These are phyloP conservation scores for Phytophthora pinifolia DNA, from an alignment of 352 stramenopile species.

Conservation along the genomic window DNA sequence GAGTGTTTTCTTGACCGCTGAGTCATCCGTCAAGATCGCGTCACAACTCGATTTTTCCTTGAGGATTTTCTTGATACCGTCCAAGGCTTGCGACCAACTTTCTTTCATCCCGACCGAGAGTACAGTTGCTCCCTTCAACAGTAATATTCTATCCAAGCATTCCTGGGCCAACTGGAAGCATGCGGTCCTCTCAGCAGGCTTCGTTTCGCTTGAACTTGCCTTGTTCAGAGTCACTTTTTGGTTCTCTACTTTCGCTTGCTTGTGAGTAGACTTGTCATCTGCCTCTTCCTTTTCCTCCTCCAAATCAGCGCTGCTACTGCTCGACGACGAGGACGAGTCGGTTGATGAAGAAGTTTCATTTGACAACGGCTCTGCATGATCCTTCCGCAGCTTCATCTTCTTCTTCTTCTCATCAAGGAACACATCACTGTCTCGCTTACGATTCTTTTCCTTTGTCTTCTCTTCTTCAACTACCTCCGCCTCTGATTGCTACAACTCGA, in stretches of 20 bases:
- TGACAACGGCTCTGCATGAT: too few relatives aligned
- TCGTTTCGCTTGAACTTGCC: not conserved
- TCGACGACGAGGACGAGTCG: not conserved
- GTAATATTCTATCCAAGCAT: constrained; percentile 7
- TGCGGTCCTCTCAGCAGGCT: not conserved
- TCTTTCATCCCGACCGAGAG: constrained; percentile 7
- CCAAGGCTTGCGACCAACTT: constrained; percentile 15
- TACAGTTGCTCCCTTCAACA: constrained; percentile 11
- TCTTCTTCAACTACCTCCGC: constrained; percentile 2
- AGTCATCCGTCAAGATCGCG: constrained; percentile 8
- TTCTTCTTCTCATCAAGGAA: not conserved
- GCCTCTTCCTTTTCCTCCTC: not conserved
- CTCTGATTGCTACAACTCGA: not conserved
- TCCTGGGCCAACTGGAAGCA: constrained; percentile 22
- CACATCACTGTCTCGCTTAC: not conserved
- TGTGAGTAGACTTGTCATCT: not conserved
- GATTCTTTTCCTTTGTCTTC: constrained; percentile 3
- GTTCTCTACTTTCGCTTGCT: not conserved
- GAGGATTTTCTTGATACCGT: constrained; percentile 17
- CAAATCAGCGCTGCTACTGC: not conserved
- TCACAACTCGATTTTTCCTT: constrained; percentile 13
- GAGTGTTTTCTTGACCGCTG: constrained; percentile 13
- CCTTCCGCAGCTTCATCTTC: not conserved
- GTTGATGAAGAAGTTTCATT: too few relatives aligned
- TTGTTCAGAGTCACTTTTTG: not conserved